Conservation (phyloP, 2,329 filamentous ascomycete species). For the Microcyclospora tardicrescens region DNA sequence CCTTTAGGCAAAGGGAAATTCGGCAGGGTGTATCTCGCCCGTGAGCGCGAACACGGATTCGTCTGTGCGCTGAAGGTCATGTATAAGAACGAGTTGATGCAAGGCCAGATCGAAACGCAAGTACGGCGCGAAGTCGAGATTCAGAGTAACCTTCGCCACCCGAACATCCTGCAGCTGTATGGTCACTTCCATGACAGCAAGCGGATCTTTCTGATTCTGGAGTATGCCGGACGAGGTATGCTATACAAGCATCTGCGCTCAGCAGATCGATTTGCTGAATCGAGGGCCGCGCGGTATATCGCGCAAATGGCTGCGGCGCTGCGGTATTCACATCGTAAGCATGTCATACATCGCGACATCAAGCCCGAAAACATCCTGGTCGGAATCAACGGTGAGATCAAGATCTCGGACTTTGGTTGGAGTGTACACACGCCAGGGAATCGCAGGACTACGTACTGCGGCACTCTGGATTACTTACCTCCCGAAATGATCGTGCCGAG, state of each 20-base stretch:
- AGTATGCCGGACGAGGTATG: slow-evolving; percentile 75
- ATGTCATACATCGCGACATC: slow-evolving; percentile 94
- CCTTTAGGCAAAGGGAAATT: slow-evolving; percentile 81
- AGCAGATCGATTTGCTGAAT: slow-evolving; percentile 69
- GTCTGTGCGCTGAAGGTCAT: slow-evolving; percentile 78
- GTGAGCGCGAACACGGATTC: slow-evolving; percentile 65
- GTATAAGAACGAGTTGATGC: slow-evolving; percentile 70
- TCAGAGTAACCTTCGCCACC: slow-evolving; percentile 73
- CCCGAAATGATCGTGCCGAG: slow-evolving; percentile 84
- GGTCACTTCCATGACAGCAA: slow-evolving; percentile 85
- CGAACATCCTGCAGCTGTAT: slow-evolving; percentile 71
- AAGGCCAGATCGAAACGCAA: slow-evolving; percentile 74
- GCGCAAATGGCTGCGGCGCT: slow-evolving; percentile 81
- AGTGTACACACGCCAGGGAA: slow-evolving; percentile 95
- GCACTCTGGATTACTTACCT: slow-evolving; percentile 91
- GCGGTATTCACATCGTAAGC: slow-evolving; percentile 86
- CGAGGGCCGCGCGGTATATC: slow-evolving; percentile 76
- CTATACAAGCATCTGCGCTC: slow-evolving; percentile 75
- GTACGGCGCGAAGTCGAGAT: slow-evolving; percentile 82
- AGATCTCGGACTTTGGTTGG: slow-evolving; percentile 98
- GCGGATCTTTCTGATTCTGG: slow-evolving; percentile 74
- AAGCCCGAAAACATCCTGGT: slow-evolving; percentile 97
- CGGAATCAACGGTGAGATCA: slow-evolving; percentile 93
- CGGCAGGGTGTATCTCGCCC: slow-evolving; percentile 71
- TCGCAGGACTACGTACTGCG: slow-evolving; percentile 86